Conservation (phyloP, 106 monocot genomes). For the Phalaenopsis equestris region DNA sequence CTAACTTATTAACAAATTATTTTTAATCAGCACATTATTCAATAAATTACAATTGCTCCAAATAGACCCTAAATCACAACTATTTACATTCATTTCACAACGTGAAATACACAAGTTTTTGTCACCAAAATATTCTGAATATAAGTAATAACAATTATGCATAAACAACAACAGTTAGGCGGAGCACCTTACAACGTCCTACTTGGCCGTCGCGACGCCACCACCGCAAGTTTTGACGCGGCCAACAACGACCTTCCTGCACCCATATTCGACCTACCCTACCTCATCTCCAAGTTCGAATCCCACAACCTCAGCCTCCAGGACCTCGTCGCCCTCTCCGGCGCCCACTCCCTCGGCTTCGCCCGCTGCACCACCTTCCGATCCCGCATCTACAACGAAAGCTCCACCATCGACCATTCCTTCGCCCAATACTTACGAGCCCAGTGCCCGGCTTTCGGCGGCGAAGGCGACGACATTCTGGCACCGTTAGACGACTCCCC, state of each 20-base stretch:
- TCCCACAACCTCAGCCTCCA: slow-evolving; percentile 18
- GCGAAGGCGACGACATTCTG: slow-evolving; percentile 19
- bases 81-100: too few species aligned
- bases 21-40: too few species aligned
- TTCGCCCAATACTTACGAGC: slow-evolving; percentile 13
- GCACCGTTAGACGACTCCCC: slow-evolving; percentile 21
- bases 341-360: slow-evolving; percentile 42
- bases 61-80: too few species aligned
- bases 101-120: too few species aligned
- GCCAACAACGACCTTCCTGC: slow-evolving; percentile 33
- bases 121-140: too few species aligned
- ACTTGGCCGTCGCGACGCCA: slow-evolving; percentile 27
- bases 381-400: slow-evolving; percentile 38
- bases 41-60: too few species aligned
- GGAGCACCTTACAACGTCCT: slow-evolving; percentile 21
- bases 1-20: too few species aligned
- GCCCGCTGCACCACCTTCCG: slow-evolving; percentile 35
- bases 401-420: slow-evolving; percentile 30
- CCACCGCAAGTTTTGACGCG: slow-evolving; percentile 11
- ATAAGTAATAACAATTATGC: too few species aligned
- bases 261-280: slow-evolving; percentile 20
- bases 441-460: slow-evolving; percentile 20
- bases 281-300: slow-evolving; percentile 23
- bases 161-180: slow-evolving; percentile 17
- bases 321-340: slow-evolving; percentile 44